These are phyloP conservation scores for Pseudonectria foliicola DNA, from an alignment of 2,329 filamentous ascomycete species.

Conservation along the genomic window DNA sequence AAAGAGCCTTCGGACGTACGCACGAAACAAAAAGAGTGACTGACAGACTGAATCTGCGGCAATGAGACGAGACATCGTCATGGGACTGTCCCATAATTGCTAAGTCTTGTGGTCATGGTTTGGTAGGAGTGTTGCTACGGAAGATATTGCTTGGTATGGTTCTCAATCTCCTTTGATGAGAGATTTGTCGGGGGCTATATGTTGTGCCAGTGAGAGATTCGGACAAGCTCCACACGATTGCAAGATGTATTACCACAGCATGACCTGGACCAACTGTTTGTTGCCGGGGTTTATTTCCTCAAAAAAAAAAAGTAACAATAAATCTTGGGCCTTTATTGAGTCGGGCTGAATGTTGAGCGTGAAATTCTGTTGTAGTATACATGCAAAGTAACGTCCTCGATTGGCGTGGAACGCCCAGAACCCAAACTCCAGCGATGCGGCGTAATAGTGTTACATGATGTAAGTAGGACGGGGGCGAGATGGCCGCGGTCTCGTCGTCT, in stretches of 20 bases:
- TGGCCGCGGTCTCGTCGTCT: constrained; percentile 5
- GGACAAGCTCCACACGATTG: no score
- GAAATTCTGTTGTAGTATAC: constrained; percentile 19
- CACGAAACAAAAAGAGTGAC: no score
- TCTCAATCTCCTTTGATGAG: no score
- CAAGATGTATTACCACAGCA: no score
- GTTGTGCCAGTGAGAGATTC: no score
- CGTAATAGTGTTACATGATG: constrained; percentile 23
- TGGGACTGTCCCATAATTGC: no score
- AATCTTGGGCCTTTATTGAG: no score
- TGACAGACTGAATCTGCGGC: no score
- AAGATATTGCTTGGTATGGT: neutral
- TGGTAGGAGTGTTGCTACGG: neutral
- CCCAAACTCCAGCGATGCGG: constrained; percentile 26
- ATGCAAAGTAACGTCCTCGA: neutral
- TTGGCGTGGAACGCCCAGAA: constrained; percentile 2
- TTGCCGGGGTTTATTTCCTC: neutral
- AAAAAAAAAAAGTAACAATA: neutral
- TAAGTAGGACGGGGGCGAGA: constrained; percentile 4
- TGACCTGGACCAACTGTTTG: no score
- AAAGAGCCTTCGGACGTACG: no score
- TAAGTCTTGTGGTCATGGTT: constrained; percentile 8
- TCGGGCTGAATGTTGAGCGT: constrained; percentile 3
- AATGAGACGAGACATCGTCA: no score
- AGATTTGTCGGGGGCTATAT: no score